phyloP scores from a whole-genome alignment of 2,329 filamentous ascomycete genomes.

The Ophiosphaerella narmari region DNA sequence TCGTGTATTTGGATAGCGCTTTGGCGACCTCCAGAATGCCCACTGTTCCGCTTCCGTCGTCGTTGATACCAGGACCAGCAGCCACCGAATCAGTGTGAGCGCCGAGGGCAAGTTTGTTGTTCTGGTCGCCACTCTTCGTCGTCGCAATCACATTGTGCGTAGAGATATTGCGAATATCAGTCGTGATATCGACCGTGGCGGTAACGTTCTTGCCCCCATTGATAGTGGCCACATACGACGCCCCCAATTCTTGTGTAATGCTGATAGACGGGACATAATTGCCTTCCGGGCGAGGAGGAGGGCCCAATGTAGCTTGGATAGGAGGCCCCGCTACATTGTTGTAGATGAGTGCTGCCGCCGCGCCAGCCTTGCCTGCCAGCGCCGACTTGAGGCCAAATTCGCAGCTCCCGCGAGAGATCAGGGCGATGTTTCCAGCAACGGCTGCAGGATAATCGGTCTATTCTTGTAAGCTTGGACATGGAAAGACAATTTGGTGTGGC shows the following conservation, averaged over 20 bases:
- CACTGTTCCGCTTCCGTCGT: constrained; percentile 72
- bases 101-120: constrained; percentile 62
- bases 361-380: constrained; percentile 70
- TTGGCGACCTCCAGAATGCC: constrained; percentile 64
- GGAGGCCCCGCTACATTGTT: constrained; percentile 66
- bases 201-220: constrained; percentile 48
- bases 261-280: constrained; percentile 71
- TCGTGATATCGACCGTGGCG: constrained; percentile 50
- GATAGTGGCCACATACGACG: constrained; percentile 60
- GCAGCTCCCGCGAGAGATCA: constrained; percentile 73
- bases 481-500: not conserved
- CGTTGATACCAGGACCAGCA: constrained; percentile 73
- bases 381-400: constrained; percentile 73
- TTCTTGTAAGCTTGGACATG: constrained; percentile 1
- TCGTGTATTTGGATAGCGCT: constrained; percentile 70
- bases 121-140: constrained; percentile 61
- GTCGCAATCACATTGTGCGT: constrained; percentile 63
- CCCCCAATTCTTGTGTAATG: constrained; percentile 64
- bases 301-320: constrained; percentile 68
- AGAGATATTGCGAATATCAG: constrained; percentile 51
- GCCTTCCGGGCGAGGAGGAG: constrained; percentile 57
- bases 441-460: constrained; percentile 64
- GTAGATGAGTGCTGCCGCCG: constrained; percentile 73
- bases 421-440: constrained; percentile 67
- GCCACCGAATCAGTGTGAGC: constrained; percentile 66